Conservation (phyloP, 176 grass and related monocot genomes). For the Sorghum bicolor region Sorghum_bicolor_NCBIv3 NC_012875.2:51565001-51565500, state of each 20-base stretch:
- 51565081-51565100: neutral
- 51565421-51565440: slow-evolving; percentile 74
- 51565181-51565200: slow-evolving; percentile 34
- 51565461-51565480: neutral
- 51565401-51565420: slow-evolving; percentile 66
- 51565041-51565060: slow-evolving; percentile 1
- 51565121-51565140: slow-evolving; percentile 5
- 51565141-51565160: slow-evolving; percentile 45
- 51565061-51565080: neutral
- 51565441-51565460: neutral
- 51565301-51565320: slow-evolving; percentile 34
- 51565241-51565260: slow-evolving; percentile 29
- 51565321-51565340: slow-evolving; percentile 24
- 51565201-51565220: slow-evolving; percentile 40
- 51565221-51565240: slow-evolving; percentile 30
- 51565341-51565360: slow-evolving; percentile 15
- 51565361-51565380: slow-evolving; percentile 23
- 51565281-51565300: slow-evolving; percentile 83
- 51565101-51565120: neutral
- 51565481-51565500: neutral
- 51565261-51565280: slow-evolving; percentile 72
- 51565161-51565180: too few relatives aligned
- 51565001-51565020: neutral
- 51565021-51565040: neutral
- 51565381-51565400: slow-evolving; percentile 64